Evolutionary conservation across 1,284 basidiomycete species (phyloP).

Genomic region (Fomitopsis schrenkii): DNA sequence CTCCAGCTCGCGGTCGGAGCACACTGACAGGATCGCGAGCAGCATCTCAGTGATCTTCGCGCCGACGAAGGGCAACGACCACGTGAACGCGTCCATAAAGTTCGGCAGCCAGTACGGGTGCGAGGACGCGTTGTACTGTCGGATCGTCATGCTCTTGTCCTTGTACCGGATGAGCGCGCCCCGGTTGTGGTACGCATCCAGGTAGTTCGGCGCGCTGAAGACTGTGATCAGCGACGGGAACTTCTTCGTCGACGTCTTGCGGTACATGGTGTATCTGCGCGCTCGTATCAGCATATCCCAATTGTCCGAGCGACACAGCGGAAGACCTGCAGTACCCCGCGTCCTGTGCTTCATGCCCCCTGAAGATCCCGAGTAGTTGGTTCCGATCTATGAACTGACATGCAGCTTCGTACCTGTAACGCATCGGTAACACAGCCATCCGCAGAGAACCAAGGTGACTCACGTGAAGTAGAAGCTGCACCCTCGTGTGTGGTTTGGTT

Average conservation of each 20-base stretch:
- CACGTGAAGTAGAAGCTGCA: conserved; percentile 96
- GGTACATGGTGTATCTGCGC: conserved; percentile 85
- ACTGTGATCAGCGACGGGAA: conserved; percentile 94
- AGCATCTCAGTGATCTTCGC: conserved; percentile 98
- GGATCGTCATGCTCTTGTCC: conserved; percentile 96
- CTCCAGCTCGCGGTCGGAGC: conserved; percentile 92
- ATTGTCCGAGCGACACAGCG: neutral
- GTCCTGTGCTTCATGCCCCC: conserved; percentile 98
- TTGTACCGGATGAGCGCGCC: conserved; percentile 97
- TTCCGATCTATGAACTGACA: conserved; percentile 95
- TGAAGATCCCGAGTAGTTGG: conserved; percentile 87
- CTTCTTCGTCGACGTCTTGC: conserved; percentile 89
- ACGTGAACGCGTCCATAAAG: conserved; percentile 99
- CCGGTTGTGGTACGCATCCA: conserved; percentile 95
- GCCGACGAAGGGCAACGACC: conserved; percentile 97
- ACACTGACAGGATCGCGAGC: conserved; percentile 90
- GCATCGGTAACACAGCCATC: neutral
- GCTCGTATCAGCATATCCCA: neutral
- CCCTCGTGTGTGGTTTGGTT: conserved; percentile 89
- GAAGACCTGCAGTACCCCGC: conserved; percentile 59
- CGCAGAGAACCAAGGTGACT: conserved; percentile 27
- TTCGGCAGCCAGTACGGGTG: conserved; percentile 96
- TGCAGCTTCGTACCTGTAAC: conserved; percentile 80
- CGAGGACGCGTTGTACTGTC: conserved; percentile 92
- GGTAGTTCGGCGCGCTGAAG: conserved; percentile 95